Evolutionary conservation across 2,329 filamentous ascomycete genomes (phyloP), one percentile per base, ranked within the genome.

Genomic region (Penicillium verrucosum): DNA sequence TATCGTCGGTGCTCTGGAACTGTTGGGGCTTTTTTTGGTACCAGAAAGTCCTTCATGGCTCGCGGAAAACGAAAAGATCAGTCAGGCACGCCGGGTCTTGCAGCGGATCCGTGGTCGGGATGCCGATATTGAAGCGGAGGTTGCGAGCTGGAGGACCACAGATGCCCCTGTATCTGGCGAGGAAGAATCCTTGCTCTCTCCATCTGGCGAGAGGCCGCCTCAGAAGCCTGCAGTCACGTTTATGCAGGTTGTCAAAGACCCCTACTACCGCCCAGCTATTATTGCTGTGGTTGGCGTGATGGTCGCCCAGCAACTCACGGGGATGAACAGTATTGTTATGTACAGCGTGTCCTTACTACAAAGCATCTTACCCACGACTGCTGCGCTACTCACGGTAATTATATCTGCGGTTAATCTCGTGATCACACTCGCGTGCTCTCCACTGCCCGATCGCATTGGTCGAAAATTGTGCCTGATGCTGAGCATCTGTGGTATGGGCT

Each of bases 271-370:
- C 3, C 87, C 85, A 0, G 89, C 89, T 51, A 87, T 95, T 52
- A 81, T 94, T 58, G 91, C 92, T 5, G 90, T 96, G 4, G 83
- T 96, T 12, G 92, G 90, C 1, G 87, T 96, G 64, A 97, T 97
- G 92, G 82, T 92, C 57, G 88, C 90, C 0, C 94, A 97, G 72
- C 94, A 99, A 73, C 81, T 97, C 37, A 93, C 89, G 57, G 93
- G 91, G 45, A 93, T 97, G 77, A 97, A 99, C 82, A 93, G 89
- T 57, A 93, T 97, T 69, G 89, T 97, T 75, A 97, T 99, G 92
- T 99, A 99, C 75, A 96, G 92, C 2, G 94, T 97, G 6, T 92
- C 90, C 0, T 85, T 99, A 1, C 83, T 99, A 14, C 85, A 89
- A 32, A 86, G 86, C 60, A 82, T 97, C 1, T 83, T 99, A 0